phyloP scores from a whole-genome alignment of 768 basidiomycete genomes.

The Amyloporia xantha region DNA sequence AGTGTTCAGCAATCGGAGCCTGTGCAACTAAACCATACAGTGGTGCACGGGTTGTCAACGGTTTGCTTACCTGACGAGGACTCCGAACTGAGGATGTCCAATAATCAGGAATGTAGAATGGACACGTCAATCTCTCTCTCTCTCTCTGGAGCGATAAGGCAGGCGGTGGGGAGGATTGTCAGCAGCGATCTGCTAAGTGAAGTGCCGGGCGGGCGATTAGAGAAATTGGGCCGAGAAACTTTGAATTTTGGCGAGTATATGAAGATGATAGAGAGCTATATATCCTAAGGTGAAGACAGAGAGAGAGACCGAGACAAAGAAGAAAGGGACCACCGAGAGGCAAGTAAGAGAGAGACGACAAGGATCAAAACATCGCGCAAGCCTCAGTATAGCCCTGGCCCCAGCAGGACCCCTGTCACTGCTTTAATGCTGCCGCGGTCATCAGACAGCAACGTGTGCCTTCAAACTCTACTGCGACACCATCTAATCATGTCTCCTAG shows the following conservation, averaged over 20 bases:
- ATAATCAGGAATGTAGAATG: constrained; percentile 11
- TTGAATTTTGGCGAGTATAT: constrained; percentile 19
- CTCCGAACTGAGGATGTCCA: not conserved
- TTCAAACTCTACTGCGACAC: no score
- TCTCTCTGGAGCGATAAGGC: constrained; percentile 15
- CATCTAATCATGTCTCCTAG: no score
- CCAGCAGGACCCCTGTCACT: constrained; percentile 16
- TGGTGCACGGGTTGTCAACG: constrained; percentile 12
- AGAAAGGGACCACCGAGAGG: constrained; percentile 23
- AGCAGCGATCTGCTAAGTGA: constrained; percentile 15
- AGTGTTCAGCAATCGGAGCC: not conserved
- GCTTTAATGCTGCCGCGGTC: constrained; percentile 10
- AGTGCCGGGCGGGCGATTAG: constrained; percentile 25
- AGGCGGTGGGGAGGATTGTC: constrained; percentile 14
- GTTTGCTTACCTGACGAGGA: constrained; percentile 10
- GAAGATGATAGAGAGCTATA: constrained; percentile 28
- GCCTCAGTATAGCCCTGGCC: constrained; percentile 17
- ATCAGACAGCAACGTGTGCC: no score
- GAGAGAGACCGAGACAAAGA: constrained; percentile 26
- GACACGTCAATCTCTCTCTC: constrained; percentile 23
- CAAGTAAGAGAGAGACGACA: constrained; percentile 23
- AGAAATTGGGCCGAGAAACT: constrained; percentile 15
- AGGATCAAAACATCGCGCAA: constrained; percentile 13
- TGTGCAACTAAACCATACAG: not conserved
- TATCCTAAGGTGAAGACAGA: constrained; percentile 26